Conservation (phyloP, 352 stramenopile genomes). For the Phytophthora cryptogea region DNA sequence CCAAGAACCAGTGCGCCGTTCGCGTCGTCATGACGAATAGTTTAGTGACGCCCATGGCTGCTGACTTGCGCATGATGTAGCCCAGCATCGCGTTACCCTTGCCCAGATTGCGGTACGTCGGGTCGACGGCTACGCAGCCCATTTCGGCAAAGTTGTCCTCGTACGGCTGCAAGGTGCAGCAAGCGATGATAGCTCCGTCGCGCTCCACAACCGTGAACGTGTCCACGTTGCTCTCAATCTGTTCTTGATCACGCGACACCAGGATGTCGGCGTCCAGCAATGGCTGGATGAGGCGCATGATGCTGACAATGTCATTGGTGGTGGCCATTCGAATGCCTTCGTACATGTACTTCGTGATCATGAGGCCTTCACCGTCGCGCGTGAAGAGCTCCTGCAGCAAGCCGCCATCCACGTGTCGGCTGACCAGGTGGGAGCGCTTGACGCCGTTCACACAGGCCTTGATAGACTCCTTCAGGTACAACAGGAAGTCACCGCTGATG, state of each 20-base stretch:
- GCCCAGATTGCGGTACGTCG: slow-evolving; percentile 80
- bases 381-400: slow-evolving; percentile 98
- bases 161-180: slow-evolving; percentile 89
- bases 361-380: slow-evolving; percentile 95
- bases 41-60: slow-evolving; percentile 85
- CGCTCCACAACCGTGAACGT: slow-evolving; percentile 89
- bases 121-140: slow-evolving; percentile 90
- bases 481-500: slow-evolving; percentile 70
- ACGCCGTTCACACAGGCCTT: slow-evolving; percentile 84
- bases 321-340: slow-evolving; percentile 94
- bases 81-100: slow-evolving; percentile 92
- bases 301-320: slow-evolving; percentile 91
- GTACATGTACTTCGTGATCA: slow-evolving; percentile 98
- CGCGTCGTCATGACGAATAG: slow-evolving; percentile 98
- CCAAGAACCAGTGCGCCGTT: slow-evolving; percentile 98
- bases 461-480: slow-evolving; percentile 88
- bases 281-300: slow-evolving; percentile 89
- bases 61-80: slow-evolving; percentile 89
- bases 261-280: slow-evolving; percentile 88
- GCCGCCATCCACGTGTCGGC: slow-evolving; percentile 84
- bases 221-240: slow-evolving; percentile 90
- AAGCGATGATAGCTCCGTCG: slow-evolving; percentile 90
- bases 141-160: slow-evolving; percentile 91
- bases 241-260: slow-evolving; percentile 86
- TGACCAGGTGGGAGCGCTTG: slow-evolving; percentile 86